Conservation (phyloP, 345 rosid species). For the Durio zibethinus region DNA sequence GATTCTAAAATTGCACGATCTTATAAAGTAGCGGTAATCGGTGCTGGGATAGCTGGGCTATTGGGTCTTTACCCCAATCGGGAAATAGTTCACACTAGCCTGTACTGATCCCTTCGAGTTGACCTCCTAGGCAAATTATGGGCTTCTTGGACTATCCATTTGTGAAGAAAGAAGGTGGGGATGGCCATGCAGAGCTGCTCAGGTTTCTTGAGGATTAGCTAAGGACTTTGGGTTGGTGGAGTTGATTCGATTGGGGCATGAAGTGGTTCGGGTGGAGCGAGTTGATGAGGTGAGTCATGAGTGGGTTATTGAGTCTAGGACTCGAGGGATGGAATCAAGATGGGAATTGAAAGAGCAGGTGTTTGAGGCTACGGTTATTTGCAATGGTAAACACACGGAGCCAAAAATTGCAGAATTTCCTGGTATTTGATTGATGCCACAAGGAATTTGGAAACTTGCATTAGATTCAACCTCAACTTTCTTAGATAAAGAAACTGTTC, state of each 20-base stretch:
- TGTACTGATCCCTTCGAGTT: constrained; percentile 55
- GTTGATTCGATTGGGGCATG: constrained; percentile 13
- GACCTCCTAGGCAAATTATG: constrained; percentile 58
- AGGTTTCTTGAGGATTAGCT: constrained; percentile 10
- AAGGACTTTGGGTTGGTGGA: background rate
- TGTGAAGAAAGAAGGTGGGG: constrained; percentile 8
- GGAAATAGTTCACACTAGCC: constrained; percentile 41
- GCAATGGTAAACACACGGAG: constrained; percentile 53
- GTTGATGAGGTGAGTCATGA: background rate
- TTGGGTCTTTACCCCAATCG: constrained; percentile 43
- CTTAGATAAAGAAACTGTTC: no score
- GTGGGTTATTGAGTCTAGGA: constrained; percentile 19
- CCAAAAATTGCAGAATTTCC: constrained; percentile 51
- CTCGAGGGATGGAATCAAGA: constrained; percentile 1
- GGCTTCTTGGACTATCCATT: constrained; percentile 55
- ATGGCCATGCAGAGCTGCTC: constrained; percentile 11
- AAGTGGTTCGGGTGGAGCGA: constrained; percentile 3
- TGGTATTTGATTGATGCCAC: no score
- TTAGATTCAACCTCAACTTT: no score
- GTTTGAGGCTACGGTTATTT: constrained; percentile 61
- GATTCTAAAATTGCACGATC: background rate
- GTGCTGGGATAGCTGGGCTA: background rate
- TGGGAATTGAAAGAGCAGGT: constrained; percentile 24
- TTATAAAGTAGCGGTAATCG: constrained; percentile 9
- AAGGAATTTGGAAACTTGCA: background rate